phyloP scores from a whole-genome alignment of 139 green algal species.

The Diplosphaera chodatii region DNA sequence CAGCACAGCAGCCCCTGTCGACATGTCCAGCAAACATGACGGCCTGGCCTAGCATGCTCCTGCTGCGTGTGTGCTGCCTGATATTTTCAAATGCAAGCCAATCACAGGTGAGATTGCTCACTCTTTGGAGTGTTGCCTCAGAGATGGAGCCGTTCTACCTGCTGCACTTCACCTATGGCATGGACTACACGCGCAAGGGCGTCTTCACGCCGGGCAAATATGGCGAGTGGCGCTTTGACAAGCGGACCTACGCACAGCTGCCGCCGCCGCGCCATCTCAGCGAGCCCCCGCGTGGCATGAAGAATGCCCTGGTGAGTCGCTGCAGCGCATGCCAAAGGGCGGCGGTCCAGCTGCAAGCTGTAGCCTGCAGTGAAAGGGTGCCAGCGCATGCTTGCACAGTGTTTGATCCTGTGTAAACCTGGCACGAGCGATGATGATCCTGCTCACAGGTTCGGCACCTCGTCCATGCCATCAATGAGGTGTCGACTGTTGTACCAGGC shows the following conservation, averaged over 20 bases:
- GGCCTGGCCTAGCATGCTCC: no score
- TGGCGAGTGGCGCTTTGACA: slow-evolving; percentile 93
- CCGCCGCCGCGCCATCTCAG: slow-evolving; percentile 60
- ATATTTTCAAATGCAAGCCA: no score
- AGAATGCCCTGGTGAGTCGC: background rate
- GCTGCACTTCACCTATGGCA: slow-evolving; percentile 96
- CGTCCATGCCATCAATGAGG: slow-evolving; percentile 51
- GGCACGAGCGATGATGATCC: no score
- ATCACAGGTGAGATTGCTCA: no score
- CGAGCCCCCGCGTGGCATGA: slow-evolving; percentile 20
- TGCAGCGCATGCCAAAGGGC: no score
- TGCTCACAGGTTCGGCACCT: slow-evolving; percentile 31
- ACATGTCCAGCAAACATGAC: no score
- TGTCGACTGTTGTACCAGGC: slow-evolving; percentile 49
- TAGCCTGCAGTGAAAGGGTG: no score
- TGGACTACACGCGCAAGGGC: slow-evolving; percentile 76
- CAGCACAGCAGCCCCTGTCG: no score
- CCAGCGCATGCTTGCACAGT: no score
- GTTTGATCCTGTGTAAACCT: no score
- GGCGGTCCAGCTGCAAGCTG: no score
- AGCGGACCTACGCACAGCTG: slow-evolving; percentile 63
- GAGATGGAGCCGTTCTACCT: slow-evolving; percentile 67
- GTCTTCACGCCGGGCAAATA: slow-evolving; percentile 76
- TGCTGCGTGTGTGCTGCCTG: no score
- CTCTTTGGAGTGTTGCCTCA: background rate